Conservation (phyloP, 331 rosid species). For the Quercus phellos region DNA sequence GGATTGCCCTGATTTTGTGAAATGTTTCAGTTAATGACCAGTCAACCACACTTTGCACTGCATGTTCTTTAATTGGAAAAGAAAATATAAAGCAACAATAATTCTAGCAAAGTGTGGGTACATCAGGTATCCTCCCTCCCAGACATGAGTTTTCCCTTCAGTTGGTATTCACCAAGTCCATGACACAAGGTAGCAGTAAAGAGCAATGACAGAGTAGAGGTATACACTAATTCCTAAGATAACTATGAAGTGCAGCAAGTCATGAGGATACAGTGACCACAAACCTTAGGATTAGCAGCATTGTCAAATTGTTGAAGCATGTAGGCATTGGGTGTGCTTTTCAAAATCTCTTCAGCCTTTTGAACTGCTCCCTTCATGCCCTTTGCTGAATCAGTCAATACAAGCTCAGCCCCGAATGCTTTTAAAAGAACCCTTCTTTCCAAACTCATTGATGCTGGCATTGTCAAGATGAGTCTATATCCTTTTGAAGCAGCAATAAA, state of each 20-base stretch:
- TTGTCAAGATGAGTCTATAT: constrained; percentile 86
- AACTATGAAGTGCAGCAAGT: neutral
- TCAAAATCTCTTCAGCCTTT: constrained; percentile 90
- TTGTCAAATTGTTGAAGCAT: constrained; percentile 99
- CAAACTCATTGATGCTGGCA: constrained; percentile 99
- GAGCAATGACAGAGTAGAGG: neutral
- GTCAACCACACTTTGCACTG: neutral
- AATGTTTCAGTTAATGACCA: neutral
- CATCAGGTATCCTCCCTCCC: neutral
- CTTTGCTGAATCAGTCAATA: constrained; percentile 80
- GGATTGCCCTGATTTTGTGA: neutral
- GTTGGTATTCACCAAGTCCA: neutral
- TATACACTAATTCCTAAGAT: neutral
- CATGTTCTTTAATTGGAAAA: neutral
- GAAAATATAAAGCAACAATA: neutral
- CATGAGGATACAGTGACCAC: constrained; percentile 13
- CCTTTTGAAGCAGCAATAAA: constrained; percentile 96
- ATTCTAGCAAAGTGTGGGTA: neutral
- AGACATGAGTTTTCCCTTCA: neutral
- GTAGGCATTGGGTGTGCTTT: constrained; percentile 70
- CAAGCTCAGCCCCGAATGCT: constrained; percentile 98
- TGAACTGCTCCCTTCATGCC: constrained; percentile 99
- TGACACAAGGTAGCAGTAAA: neutral
- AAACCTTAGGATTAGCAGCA: constrained; percentile 97
- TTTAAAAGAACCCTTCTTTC: constrained; percentile 94